Evolutionary conservation across 2,329 filamentous ascomycete genomes (phyloP).

Genomic region (Calonectria hawksworthii): DNA sequence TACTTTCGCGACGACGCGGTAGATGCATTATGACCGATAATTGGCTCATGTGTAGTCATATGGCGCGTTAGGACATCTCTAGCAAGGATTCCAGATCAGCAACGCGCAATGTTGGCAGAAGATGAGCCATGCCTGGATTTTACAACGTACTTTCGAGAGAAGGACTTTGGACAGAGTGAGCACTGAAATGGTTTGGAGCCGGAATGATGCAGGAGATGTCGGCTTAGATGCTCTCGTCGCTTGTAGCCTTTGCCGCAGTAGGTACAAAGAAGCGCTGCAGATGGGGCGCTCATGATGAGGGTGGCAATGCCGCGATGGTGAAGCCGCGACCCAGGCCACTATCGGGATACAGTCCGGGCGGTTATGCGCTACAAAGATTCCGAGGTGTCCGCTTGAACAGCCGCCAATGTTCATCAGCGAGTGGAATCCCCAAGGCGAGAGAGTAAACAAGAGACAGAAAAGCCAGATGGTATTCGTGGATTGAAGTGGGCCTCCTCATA

Average conservation of each 20-base stretch:
- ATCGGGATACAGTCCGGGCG: not conserved
- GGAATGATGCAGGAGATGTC: not conserved
- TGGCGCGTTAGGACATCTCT: not conserved
- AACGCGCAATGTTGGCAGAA: not conserved
- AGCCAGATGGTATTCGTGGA: not conserved
- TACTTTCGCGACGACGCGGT: not conserved
- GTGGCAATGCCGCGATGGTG: not conserved
- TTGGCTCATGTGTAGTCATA: not conserved
- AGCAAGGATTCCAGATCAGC: not conserved
- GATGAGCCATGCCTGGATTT: not conserved
- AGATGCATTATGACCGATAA: not conserved
- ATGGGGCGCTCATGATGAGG: not conserved
- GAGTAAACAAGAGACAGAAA: not conserved
- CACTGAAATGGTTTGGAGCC: not conserved
- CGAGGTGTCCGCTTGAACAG: not conserved
- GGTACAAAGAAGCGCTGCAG: not conserved
- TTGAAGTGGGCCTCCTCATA: not conserved
- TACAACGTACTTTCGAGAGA: not conserved
- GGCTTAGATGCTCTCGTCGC: not conserved
- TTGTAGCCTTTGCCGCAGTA: not conserved
- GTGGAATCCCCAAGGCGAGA: not conserved
- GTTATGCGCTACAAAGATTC: not conserved
- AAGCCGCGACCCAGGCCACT: too few species aligned
- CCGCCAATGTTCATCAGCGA: not conserved
- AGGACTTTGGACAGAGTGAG: not conserved